Conservation (phyloP, 2,329 filamentous ascomycete genomes). For the Hawksworthiomyces lignivorus region DNA sequence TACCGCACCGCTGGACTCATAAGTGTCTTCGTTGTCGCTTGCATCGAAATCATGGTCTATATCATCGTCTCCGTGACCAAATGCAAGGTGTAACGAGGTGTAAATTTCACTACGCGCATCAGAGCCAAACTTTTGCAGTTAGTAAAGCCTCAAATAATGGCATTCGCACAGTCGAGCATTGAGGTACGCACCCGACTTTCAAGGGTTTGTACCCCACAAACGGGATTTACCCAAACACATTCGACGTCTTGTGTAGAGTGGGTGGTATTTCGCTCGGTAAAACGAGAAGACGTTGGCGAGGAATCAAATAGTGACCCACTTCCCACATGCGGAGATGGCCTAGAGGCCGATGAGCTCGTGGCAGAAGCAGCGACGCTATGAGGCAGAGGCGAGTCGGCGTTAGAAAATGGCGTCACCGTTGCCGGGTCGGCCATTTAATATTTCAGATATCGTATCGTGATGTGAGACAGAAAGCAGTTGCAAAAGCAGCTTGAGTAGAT, state of each 20-base stretch:
- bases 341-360: too few relatives aligned
- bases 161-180: too few relatives aligned
- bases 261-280: too few relatives aligned
- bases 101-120: constrained; percentile 7
- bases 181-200: constrained; percentile 19
- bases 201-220: constrained; percentile 20
- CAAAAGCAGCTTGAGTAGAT: too few relatives aligned
- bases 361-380: neutral
- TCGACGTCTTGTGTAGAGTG: constrained; percentile 9
- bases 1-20: too few relatives aligned
- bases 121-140: constrained; percentile 13
- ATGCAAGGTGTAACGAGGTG: neutral
- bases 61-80: neutral
- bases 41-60: too few relatives aligned
- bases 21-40: neutral
- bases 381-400: neutral
- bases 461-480: too few relatives aligned
- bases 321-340: too few relatives aligned
- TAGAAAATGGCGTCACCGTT: neutral
- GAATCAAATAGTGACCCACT: neutral
- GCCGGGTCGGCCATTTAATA: neutral
- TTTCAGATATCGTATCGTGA: too few relatives aligned
- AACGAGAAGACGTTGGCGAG: too few relatives aligned
- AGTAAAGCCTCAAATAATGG: neutral
- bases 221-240: constrained; percentile 19